phyloP scores from a whole-genome alignment of 31 red algal species.

The Endocladia muricata region DNA sequence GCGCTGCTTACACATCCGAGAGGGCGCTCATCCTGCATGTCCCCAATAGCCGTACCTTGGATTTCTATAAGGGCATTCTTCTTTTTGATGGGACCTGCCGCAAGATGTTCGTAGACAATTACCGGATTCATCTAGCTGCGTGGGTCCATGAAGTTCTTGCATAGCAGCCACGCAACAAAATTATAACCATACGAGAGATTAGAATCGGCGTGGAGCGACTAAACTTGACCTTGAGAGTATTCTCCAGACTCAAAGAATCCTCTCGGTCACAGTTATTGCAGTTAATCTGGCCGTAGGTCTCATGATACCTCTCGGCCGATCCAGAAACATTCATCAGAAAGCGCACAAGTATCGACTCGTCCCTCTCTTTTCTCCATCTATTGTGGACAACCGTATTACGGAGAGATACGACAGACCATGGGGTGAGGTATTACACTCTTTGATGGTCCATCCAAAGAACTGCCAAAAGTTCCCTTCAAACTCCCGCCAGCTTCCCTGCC shows the following conservation, averaged over 20 bases:
- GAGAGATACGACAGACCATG: background rate
- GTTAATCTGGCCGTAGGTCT: constrained; percentile 25
- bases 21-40: background rate
- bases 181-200: background rate
- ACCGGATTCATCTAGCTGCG: background rate
- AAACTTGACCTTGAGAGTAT: constrained; percentile 14
- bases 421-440: background rate
- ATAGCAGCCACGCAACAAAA: constrained; percentile 34
- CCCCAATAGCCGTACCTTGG: background rate
- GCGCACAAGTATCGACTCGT: background rate
- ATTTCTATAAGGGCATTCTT: background rate
- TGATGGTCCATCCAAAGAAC: constrained; percentile 21
- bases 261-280: constrained; percentile 13
- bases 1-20: background rate
- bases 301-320: constrained; percentile 15
- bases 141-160: background rate
- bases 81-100: constrained; percentile 26
- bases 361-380: constrained; percentile 7
- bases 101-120: constrained; percentile 1
- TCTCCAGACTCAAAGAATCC: constrained; percentile 25
- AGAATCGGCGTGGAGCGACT: constrained; percentile 15
- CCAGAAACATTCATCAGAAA: constrained; percentile 6
- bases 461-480: background rate
- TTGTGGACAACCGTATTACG: background rate
- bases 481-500: background rate